phyloP scores from a whole-genome alignment of 768 basidiomycete species.

The Leucosporidium scottii region DNA sequence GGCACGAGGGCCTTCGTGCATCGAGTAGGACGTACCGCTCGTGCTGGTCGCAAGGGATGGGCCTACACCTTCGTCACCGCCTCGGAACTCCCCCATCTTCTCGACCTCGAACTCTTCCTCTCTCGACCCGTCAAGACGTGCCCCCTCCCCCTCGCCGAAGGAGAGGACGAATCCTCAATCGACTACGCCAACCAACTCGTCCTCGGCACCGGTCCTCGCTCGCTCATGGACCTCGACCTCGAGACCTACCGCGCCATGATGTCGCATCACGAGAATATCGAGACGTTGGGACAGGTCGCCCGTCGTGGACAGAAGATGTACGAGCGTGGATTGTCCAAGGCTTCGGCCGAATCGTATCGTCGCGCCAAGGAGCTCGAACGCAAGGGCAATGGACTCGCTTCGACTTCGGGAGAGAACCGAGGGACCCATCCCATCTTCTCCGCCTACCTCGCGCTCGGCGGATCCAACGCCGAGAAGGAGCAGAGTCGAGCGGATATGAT shows the following conservation, averaged over 20 bases:
- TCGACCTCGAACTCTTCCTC: conserved; percentile 89
- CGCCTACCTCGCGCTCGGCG: conserved; percentile 7
- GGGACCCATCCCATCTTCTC: conserved; percentile 59
- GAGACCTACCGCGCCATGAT: conserved; percentile 67
- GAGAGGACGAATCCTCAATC: conserved; percentile 46
- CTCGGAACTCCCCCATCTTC: conserved; percentile 75
- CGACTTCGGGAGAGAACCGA: conserved; percentile 47
- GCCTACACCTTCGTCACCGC: conserved; percentile 89
- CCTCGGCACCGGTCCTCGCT: conserved; percentile 74
- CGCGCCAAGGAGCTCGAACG: conserved; percentile 75
- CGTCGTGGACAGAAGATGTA: conserved; percentile 85
- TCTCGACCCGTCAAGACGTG: conserved; percentile 56
- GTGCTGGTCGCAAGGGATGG: conserved; percentile 90
- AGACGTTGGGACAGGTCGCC: conserved; percentile 68
- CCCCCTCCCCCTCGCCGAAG: conserved; percentile 44
- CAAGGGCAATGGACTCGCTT: conserved; percentile 59
- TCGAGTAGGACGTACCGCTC: conserved; percentile 90
- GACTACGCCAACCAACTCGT: conserved; percentile 48
- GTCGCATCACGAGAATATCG: conserved; percentile 47
- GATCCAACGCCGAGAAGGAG: conserved; percentile 43
- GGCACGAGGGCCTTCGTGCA: conserved; percentile 90
- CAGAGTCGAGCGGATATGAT: conserved; percentile 61
- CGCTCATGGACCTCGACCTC: conserved; percentile 70
- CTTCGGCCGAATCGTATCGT: conserved; percentile 73
- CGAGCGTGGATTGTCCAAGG: conserved; percentile 85